A percentile compares a stretch with the other conserved stretches of the same genome.
These are phyloP conservation scores for Vigna unguiculata DNA, from an alignment of 306 rosid genomes.

Conservation along the genomic window DNA sequence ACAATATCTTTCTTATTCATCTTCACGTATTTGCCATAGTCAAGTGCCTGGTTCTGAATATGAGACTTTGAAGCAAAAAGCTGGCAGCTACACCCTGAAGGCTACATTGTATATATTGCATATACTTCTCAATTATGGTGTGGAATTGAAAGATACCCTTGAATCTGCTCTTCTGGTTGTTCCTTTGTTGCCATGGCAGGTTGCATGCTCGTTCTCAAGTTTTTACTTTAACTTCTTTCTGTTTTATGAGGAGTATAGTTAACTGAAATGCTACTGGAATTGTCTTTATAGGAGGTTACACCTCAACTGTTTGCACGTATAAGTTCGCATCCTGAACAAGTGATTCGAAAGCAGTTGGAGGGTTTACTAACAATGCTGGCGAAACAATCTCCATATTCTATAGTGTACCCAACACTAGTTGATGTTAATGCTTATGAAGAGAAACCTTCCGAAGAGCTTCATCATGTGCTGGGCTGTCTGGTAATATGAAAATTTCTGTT, in stretches of 20 bases:
- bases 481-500: slow-evolving; percentile 60
- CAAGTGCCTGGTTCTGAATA: slow-evolving; percentile 63
- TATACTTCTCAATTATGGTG: slow-evolving; percentile 94
- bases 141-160: slow-evolving; percentile 80
- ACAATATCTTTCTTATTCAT: slow-evolving; percentile 80
- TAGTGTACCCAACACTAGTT: slow-evolving; percentile 92
- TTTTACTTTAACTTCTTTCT: slow-evolving; percentile 31
- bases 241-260: slow-evolving; percentile 34
- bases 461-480: slow-evolving; percentile 83
- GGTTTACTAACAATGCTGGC: slow-evolving; percentile 91
- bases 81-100: slow-evolving; percentile 82
- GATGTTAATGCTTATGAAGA: slow-evolving; percentile 87
- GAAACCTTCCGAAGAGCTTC: slow-evolving; percentile 93
- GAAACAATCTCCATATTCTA: slow-evolving; percentile 88
- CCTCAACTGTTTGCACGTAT: slow-evolving; percentile 93
- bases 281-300: slow-evolving; percentile 77
- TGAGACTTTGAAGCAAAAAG: slow-evolving; percentile 70
- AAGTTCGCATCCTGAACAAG: slow-evolving; percentile 91
- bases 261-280: slow-evolving; percentile 37
- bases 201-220: slow-evolving; percentile 48
- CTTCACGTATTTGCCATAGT: slow-evolving; percentile 59
- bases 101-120: slow-evolving; percentile 87
- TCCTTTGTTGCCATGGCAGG: slow-evolving; percentile 99
- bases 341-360: slow-evolving; percentile 86
- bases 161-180: slow-evolving; percentile 70